These are phyloP conservation scores for Dendrobium chrysotoxum DNA, from an alignment of 106 monocot species.

Conservation along the genomic window DNA sequence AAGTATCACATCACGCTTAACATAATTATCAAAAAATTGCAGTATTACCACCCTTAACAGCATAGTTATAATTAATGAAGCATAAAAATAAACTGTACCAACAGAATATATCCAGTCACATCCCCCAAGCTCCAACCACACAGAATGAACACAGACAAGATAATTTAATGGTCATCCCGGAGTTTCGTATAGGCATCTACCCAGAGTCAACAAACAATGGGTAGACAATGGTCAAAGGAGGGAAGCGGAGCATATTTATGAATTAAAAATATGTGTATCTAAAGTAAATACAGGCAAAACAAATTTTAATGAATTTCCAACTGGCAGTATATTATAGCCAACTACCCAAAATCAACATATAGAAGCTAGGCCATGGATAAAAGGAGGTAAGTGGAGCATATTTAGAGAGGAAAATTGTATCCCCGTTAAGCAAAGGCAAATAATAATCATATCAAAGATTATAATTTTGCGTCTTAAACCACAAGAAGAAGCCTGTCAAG, in stretches of 20 bases:
- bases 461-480: background rate
- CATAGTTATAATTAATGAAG: background rate
- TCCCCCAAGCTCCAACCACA: too few species aligned
- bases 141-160: background rate
- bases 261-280: background rate
- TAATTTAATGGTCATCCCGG: background rate
- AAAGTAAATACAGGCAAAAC: background rate
- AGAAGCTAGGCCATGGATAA: background rate
- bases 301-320: background rate
- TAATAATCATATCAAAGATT: background rate
- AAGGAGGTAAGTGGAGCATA: background rate
- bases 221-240: background rate
- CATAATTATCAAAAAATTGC: background rate
- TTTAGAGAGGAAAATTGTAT: background rate
- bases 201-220: background rate
- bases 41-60: background rate
- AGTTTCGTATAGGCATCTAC: background rate
- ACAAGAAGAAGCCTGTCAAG: background rate
- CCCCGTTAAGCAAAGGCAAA: background rate
- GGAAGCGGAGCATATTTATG: background rate
- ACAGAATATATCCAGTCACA: background rate
- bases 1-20: background rate
- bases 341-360: background rate
- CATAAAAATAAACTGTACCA: background rate
- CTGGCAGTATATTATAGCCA: background rate